Base-by-base conservation (phyloP, 305 asterid species). In the Solanum hybrid region DNA sequence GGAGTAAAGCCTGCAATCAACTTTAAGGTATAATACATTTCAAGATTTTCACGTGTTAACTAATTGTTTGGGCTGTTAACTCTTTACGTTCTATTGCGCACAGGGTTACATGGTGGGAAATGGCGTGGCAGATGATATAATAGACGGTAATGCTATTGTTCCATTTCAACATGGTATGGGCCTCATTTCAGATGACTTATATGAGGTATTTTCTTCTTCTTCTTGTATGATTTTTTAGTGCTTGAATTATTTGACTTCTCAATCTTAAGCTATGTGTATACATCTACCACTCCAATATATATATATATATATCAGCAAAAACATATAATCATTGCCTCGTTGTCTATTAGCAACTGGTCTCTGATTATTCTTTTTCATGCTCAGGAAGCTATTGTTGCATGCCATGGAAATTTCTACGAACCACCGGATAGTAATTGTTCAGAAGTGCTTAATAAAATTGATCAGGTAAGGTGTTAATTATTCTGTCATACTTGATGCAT, bases 111-210 rank as follows among this genome's bases (percentile, higher is more conserved):
- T 31, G 32, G 32, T 31, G 32, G 32, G 32, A 31, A 31, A 31
- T 31, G 32, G 32, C 32, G 32, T 31, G 32, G 0, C 32, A 31
- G 32, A 31, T 31, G 32, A 31, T 2, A 31, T 31, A 31, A 31
- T 31, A 31, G 32, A 31, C 32, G 32, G 3, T 31, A 31, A 31
- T 31, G 32, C 32, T 31, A 2, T 31, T 31, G 32, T 31, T 31
- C 32, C 32, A 31, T 31, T 97, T 88, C 95, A 87, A 7, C 99
- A 95, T 82, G 99, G 99, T 85, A 97, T 97, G 99, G 99, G 98
- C 91, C 98, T 97, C 86, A 96, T 69, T 69, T 69, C 76, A 69
- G 76, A 24, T 69, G 76, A 69, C 29, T 24, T 69, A 24, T 11
- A 24, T 86, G 92, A 95, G 97, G 99, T 95, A 86, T 85, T 91